Percentiles rank a stretch among this genome's conserved stretches.
phyloP scores from a whole-genome alignment of 805 yeast species.

The Cyberlindnera petersonii region DNA sequence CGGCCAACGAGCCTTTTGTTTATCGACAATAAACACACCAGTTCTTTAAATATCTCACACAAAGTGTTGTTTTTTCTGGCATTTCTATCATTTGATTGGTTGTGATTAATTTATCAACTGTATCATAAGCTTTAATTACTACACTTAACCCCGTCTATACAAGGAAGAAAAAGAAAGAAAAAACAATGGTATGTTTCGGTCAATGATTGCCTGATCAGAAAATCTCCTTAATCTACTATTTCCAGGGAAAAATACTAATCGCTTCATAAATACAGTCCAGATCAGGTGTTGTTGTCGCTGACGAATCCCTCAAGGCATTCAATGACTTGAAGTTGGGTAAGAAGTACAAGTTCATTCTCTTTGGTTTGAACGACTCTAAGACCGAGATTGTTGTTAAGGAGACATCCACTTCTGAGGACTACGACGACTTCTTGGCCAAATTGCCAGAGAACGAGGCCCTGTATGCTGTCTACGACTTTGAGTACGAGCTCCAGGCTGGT shows the following conservation, averaged over 20 bases:
- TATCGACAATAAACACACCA: too few species aligned
- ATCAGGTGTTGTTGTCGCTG: constrained; percentile 70
- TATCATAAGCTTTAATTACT: too few species aligned
- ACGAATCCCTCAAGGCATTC: constrained; percentile 91
- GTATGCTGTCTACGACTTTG: constrained; percentile 96
- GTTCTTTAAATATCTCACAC: too few species aligned
- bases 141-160: too few species aligned
- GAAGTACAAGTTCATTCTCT: constrained; percentile 80
- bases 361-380: constrained; percentile 74
- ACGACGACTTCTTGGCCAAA: constrained; percentile 81
- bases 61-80: too few species aligned
- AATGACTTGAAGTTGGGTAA: constrained; percentile 94
- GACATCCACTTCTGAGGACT: constrained; percentile 69
- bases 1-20: too few species aligned
- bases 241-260: background rate
- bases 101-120: too few species aligned
- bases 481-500: constrained; percentile 82
- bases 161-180: too few species aligned
- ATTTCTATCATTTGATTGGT: too few species aligned
- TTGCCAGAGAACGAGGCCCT: constrained; percentile 95
- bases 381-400: constrained; percentile 88
- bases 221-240: too few species aligned
- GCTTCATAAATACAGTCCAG: constrained; percentile 16
- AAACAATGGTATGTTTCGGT: background rate
- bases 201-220: too few species aligned